A percentile compares a stretch with the other conserved stretches of the same genome.
Conservation (phyloP, 2,329 filamentous ascomycete genomes). For the Rhynchosporium agropyri region DNA sequence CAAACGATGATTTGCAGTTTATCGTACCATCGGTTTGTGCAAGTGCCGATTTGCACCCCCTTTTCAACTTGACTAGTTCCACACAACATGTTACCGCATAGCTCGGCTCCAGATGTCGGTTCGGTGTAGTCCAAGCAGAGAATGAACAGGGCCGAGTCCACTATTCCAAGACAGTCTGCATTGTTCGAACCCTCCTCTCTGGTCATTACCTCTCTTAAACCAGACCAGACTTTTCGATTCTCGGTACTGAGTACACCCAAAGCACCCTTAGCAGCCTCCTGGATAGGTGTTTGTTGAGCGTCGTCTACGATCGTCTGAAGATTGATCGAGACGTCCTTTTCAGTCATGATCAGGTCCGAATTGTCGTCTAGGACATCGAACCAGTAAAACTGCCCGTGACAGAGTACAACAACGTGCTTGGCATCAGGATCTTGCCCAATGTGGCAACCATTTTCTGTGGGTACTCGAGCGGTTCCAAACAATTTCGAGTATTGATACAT, state of each 20-base stretch:
- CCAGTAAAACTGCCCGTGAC: conserved; percentile 97
- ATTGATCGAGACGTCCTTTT: conserved; percentile 90
- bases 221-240: conserved; percentile 95
- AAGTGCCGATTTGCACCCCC: conserved; percentile 95
- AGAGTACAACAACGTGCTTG: conserved; percentile 90
- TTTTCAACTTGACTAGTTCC: conserved; percentile 89
- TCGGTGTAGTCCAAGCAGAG: conserved; percentile 93
- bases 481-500: conserved; percentile 98
- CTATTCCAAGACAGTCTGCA: conserved; percentile 90
- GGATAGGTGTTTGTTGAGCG: conserved; percentile 83
- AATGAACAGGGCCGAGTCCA: conserved; percentile 91
- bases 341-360: conserved; percentile 94
- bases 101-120: conserved; percentile 74
- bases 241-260: conserved; percentile 93
- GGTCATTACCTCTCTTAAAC: conserved; percentile 83
- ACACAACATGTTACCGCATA: conserved; percentile 99
- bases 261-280: conserved; percentile 93
- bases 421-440: conserved; percentile 94
- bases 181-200: conserved; percentile 90
- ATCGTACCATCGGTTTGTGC: conserved; percentile 98
- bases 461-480: conserved; percentile 92
- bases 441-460: conserved; percentile 91
- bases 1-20: conserved; percentile 99
- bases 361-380: conserved; percentile 97
- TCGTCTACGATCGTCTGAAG: conserved; percentile 91